A percentile compares a stretch with the other conserved stretches of the same genome.
These are phyloP conservation scores for Prunella vulgaris DNA, from an alignment of 257 asterid genomes.

Conservation along the genomic window DNA sequence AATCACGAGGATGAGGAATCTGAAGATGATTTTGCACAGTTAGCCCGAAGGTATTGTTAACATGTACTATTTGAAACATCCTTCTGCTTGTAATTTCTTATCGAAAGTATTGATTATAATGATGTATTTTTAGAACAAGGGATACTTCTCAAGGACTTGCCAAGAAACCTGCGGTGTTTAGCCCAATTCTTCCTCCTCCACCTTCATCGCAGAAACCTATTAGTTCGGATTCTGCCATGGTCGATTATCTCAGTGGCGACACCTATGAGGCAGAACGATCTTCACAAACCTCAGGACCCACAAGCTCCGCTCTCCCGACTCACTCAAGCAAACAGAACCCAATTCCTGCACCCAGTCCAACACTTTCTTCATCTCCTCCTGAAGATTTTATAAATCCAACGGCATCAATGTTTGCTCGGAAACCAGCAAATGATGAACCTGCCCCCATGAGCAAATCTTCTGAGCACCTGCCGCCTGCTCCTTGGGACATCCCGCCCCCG, in stretches of 20 bases:
- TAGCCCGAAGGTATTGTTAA: slow-evolving; percentile 67
- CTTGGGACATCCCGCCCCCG: slow-evolving; percentile 51
- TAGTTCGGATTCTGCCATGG: slow-evolving; percentile 39
- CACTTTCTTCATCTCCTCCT: slow-evolving; percentile 38
- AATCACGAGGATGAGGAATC: slow-evolving; percentile 88
- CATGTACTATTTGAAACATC: not conserved
- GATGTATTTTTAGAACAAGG: slow-evolving; percentile 55
- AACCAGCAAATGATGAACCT: slow-evolving; percentile 33
- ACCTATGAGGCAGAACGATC: slow-evolving; percentile 49
- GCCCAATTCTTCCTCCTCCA: slow-evolving; percentile 75
- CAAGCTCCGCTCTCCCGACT: slow-evolving; percentile 37
- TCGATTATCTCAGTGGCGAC: slow-evolving; percentile 93
- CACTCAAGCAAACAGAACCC: slow-evolving; percentile 38
- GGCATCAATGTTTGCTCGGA: slow-evolving; percentile 58
- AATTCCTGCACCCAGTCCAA: slow-evolving; percentile 31
- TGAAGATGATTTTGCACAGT: slow-evolving; percentile 79
- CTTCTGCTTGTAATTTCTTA: not conserved
- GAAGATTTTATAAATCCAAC: slow-evolving; percentile 87
- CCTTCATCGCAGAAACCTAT: slow-evolving; percentile 57
- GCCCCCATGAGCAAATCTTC: slow-evolving; percentile 46
- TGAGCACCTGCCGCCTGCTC: slow-evolving; percentile 48
- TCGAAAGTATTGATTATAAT: not conserved
- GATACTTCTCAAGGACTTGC: slow-evolving; percentile 62
- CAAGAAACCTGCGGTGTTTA: slow-evolving; percentile 41
- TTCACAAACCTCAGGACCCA: slow-evolving; percentile 37